Conservation (phyloP, 2,329 filamentous ascomycete genomes). For the Nothophoma quercina region DNA sequence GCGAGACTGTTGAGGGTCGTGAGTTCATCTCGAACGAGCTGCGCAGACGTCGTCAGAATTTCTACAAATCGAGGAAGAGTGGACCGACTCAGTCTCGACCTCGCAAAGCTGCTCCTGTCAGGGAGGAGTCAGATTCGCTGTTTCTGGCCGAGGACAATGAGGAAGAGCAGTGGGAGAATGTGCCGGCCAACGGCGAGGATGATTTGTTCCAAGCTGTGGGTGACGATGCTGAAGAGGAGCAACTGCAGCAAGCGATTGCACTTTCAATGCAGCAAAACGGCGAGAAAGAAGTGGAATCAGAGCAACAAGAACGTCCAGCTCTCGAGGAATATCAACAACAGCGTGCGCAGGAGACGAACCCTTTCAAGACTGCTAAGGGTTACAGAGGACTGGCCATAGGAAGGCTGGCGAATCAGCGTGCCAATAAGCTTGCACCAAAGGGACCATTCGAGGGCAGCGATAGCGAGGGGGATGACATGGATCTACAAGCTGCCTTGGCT, state of each 20-base stretch:
- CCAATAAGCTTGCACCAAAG: constrained; percentile 59
- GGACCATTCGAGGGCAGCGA: constrained; percentile 55
- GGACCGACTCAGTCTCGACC: constrained; percentile 23
- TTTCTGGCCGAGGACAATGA: constrained; percentile 60
- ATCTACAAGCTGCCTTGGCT: constrained; percentile 77
- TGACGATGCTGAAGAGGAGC: constrained; percentile 70
- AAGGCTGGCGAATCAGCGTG: constrained; percentile 76
- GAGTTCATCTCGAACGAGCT: constrained; percentile 48
- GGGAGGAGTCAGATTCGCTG: constrained; percentile 59
- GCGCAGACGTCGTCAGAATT: constrained; percentile 55
- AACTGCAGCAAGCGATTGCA: constrained; percentile 81
- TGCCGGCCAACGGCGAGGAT: constrained; percentile 56
- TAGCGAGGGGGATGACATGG: constrained; percentile 76
- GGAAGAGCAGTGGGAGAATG: constrained; percentile 53
- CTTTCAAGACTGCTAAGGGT: constrained; percentile 52
- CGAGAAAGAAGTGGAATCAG: constrained; percentile 62
- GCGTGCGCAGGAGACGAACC: constrained; percentile 52
- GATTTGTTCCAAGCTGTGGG: constrained; percentile 64
- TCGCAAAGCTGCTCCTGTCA: constrained; percentile 28
- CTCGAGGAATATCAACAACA: constrained; percentile 57
- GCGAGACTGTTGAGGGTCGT: constrained; percentile 42
- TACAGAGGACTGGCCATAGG: constrained; percentile 67
- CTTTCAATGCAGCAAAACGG: constrained; percentile 74
- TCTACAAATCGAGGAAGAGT: constrained; percentile 55
- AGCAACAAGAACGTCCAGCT: constrained; percentile 52